Base-by-base conservation (phyloP, 768 basidiomycete species). In the Guyanaporus albipodus region DNA sequence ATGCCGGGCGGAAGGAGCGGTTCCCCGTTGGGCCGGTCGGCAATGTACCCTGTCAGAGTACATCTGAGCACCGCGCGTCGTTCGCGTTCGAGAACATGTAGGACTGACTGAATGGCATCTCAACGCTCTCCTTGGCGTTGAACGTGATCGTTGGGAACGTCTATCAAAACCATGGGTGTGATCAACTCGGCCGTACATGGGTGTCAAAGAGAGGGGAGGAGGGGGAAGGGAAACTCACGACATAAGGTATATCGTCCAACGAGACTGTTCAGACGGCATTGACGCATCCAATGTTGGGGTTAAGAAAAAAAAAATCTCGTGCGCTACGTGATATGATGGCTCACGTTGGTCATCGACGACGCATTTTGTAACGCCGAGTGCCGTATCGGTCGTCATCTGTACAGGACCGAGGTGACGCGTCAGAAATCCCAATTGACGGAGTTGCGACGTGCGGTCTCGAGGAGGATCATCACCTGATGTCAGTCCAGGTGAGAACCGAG, bases 341-440 rank as follows among this genome's bases (percentile, higher is more conserved):
- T 42, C 50, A 83, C 82, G 68, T 59, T 80, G 75, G 62, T 93
- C 88, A 38, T 83, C 66, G 0, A 92, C 83, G 14, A 94, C 85
- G 4, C 79, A 67, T 61, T 91, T 93, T 1, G 91, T 91, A 4
- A 96, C 95, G 5, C 87, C 91, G 0, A 97, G 72, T 1, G 95
- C 95, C 2, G 95, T 97, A 67, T 99, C 95, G 0, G 96, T 99
- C 26, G 96, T 98, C 96, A 99, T 99, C 67, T 99, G 96, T 1
- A 91, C 73, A 2, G 82, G 71, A 0, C 92, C 93, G 8, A 99
- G 73, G 65, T 88, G 89, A 26, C 96, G 78, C 6, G 78, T 78
- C 1, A 91, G 88, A 64, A 95, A 99, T 1, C 93, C 93, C 29
- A 92, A 70, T 14, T 75, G 76, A 24, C 95, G 85, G 28, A 99